Conservation (phyloP, 1,284 basidiomycete species). For the Tremellales sp. region DNA sequence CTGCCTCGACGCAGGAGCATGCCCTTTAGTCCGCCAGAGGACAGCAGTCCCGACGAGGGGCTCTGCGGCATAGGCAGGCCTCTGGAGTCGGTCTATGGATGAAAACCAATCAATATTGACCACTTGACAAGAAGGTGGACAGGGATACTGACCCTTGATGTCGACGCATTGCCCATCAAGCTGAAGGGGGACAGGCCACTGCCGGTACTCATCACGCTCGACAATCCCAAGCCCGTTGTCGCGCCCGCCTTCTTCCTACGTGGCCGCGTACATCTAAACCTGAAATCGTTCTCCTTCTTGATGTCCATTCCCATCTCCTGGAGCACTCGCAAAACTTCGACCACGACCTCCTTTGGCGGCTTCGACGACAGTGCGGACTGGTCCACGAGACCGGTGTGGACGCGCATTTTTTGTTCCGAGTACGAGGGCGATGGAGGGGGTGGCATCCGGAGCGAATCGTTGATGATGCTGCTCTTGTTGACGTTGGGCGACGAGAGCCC, state of each 20-base stretch:
- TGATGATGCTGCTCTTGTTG: slow-evolving; percentile 3
- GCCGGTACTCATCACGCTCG: slow-evolving; percentile 46
- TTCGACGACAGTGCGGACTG: slow-evolving; percentile 83
- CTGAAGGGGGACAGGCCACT: slow-evolving; percentile 66
- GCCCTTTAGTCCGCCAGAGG: slow-evolving; percentile 71
- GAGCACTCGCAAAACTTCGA: slow-evolving; percentile 72
- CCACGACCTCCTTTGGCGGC: slow-evolving; percentile 80
- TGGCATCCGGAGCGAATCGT: background rate
- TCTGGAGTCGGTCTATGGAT: slow-evolving; percentile 67
- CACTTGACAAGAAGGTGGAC: slow-evolving; percentile 5
- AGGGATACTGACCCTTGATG: slow-evolving; percentile 65
- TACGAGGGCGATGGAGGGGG: slow-evolving; percentile 7
- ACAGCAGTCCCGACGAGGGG: slow-evolving; percentile 54
- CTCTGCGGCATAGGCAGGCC: slow-evolving; percentile 73
- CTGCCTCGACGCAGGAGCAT: slow-evolving; percentile 81
- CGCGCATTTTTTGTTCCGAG: slow-evolving; percentile 62
- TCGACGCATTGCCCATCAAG: slow-evolving; percentile 70
- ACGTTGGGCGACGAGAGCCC: slow-evolving; percentile 12
- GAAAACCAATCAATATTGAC: slow-evolving; percentile 6
- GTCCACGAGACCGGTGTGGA: slow-evolving; percentile 91
- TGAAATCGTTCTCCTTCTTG: slow-evolving; percentile 80
- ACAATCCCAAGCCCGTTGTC: slow-evolving; percentile 40
- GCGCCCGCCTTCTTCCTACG: slow-evolving; percentile 62
- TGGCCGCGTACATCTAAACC: slow-evolving; percentile 71
- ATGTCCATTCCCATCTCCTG: slow-evolving; percentile 88